Evolutionary conservation across 257 asterid species (phyloP).

Genomic region (Ehretia macrophylla): DNA sequence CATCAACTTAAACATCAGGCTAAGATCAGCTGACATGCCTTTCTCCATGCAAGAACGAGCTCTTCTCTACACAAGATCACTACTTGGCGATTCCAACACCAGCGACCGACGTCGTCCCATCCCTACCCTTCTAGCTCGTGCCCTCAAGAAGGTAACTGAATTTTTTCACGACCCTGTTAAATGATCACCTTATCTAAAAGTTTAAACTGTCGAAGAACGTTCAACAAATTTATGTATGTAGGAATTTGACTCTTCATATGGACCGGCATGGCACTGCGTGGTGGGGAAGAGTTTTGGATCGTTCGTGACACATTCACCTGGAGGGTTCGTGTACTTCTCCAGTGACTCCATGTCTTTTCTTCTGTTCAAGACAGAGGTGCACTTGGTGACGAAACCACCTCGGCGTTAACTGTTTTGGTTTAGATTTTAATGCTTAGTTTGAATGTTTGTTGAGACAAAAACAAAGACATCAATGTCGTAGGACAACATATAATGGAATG

Average conservation of each 20-base stretch:
- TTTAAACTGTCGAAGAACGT: too few species aligned
- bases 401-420: background rate
- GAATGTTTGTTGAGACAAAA: background rate
- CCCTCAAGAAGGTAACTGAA: conserved; percentile 56
- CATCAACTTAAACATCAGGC: background rate
- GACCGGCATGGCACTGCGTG: conserved; percentile 95
- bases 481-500: too few species aligned
- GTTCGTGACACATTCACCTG: conserved; percentile 77
- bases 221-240: conserved; percentile 7
- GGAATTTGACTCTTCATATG: conserved; percentile 82
- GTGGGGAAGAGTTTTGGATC: conserved; percentile 92
- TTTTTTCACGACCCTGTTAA: background rate
- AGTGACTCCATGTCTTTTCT: conserved; percentile 59
- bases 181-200: background rate
- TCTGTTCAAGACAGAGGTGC: conserved; percentile 85
- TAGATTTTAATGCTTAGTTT: background rate
- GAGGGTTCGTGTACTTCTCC: conserved; percentile 76
- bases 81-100: background rate
- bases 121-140: conserved; percentile 68
- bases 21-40: conserved; percentile 1
- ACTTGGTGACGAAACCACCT: conserved; percentile 29
- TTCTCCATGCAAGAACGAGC: conserved; percentile 2
- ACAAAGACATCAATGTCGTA: too few species aligned
- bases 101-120: conserved; percentile 33
- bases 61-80: background rate